Evolutionary conservation across 73 alveolate genomes (phyloP), one percentile per base, ranked within the genome.

Genomic region (Blepharisma japonicum): DNA sequence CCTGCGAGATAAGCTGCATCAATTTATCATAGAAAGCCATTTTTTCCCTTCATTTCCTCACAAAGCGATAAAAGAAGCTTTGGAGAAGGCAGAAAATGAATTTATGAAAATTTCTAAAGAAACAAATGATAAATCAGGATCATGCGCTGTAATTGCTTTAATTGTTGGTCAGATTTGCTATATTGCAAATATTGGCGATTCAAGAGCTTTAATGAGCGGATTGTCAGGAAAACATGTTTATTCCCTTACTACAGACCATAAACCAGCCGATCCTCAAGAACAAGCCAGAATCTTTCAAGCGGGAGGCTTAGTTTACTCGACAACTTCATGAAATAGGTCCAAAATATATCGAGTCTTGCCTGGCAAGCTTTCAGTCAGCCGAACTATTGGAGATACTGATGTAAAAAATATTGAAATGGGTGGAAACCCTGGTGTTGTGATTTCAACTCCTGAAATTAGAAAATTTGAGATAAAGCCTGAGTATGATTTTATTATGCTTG

Each of bases 361-460:
- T 23, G 99, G 99, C 18, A 83, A 98, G 55, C 90, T 97, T 42
- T 91, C 99, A 45, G 99, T 95, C 14, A 55, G 83, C 39, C 91
- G 99, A 81, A 89, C 99, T 27, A 82, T 96, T 67, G 99, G 99
- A 42, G 99, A 96, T 87, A 86, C 83, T 5, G 98, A 96, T 68
- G 99, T 99, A 42, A 96, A 96, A 90, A 46, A 83, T 6, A 85
- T 77, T 68, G 92, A 91, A 78, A 84, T 77, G 77, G 99, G 99
- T 18, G 99, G 99, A 25, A 96, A 95, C 61, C 96, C 97, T 20
- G 82, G 86, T 83, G 99, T 96, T 21, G 90, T 96, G 0, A 90
- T 95, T 42, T 88, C 99, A 71, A 90, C 85, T n/a, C 99, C 99
- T 55, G 99, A 96, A 78, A 83, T 96, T 6, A 90, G 83, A 74